Evolutionary conservation across 2,329 filamentous ascomycete species (phyloP).

Genomic region (Lasiodiplodia sp.): DNA sequence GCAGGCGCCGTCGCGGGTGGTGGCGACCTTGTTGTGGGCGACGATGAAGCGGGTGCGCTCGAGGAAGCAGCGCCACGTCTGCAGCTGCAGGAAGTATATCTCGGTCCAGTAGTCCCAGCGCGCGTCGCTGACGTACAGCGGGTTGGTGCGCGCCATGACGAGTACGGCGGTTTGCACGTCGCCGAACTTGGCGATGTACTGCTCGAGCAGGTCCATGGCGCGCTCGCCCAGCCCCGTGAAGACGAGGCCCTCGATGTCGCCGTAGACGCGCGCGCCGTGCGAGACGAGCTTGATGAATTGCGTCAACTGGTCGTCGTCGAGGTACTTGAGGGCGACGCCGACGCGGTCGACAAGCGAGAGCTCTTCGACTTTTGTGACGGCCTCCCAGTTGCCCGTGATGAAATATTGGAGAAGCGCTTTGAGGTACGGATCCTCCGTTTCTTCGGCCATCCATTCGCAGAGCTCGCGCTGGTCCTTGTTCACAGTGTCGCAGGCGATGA

Average conservation of each 20-base stretch:
- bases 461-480: slow-evolving; percentile 67
- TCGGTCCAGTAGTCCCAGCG: slow-evolving; percentile 81
- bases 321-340: slow-evolving; percentile 76
- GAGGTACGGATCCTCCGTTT: slow-evolving; percentile 77
- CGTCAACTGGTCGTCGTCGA: slow-evolving; percentile 60
- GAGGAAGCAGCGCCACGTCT: slow-evolving; percentile 74
- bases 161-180: slow-evolving; percentile 82
- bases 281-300: slow-evolving; percentile 61
- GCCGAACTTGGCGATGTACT: slow-evolving; percentile 76
- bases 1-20: slow-evolving; percentile 68
- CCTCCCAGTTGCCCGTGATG: slow-evolving; percentile 76
- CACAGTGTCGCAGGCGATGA: slow-evolving; percentile 57
- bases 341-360: slow-evolving; percentile 78
- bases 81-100: slow-evolving; percentile 73
- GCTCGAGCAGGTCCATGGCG: slow-evolving; percentile 76
- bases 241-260: slow-evolving; percentile 79
- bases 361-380: slow-evolving; percentile 75
- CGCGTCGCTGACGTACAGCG: slow-evolving; percentile 78
- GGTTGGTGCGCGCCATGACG: slow-evolving; percentile 75
- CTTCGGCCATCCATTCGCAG: slow-evolving; percentile 67
- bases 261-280: slow-evolving; percentile 65
- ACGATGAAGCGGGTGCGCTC: slow-evolving; percentile 80
- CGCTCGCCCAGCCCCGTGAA: slow-evolving; percentile 78
- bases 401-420: slow-evolving; percentile 81
- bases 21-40: slow-evolving; percentile 73